A percentile compares a stretch with the other conserved stretches of the same genome.
phyloP scores from a whole-genome alignment of 768 basidiomycete species.

The Podaxis carcinomalis region DNA sequence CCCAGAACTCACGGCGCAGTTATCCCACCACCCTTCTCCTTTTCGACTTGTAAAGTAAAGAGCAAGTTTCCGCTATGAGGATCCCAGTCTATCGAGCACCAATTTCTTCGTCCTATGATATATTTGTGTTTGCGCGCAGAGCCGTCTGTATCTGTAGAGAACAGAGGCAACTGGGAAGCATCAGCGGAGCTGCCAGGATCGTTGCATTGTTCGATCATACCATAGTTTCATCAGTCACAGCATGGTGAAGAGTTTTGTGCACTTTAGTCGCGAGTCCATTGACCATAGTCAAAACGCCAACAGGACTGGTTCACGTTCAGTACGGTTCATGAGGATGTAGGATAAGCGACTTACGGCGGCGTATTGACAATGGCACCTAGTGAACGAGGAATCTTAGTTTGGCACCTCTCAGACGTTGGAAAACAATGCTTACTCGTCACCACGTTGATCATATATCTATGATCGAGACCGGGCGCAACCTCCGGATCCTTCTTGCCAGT shows the following conservation, averaged over 20 bases:
- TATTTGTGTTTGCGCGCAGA: slow-evolving; percentile 68
- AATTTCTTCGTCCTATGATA: slow-evolving; percentile 89
- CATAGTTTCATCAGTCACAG: slow-evolving; percentile 86
- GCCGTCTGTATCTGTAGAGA: slow-evolving; percentile 74
- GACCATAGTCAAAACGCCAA: slow-evolving; percentile 74
- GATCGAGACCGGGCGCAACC: slow-evolving; percentile 53
- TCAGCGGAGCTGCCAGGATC: background rate
- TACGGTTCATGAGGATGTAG: background rate
- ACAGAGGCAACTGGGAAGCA: slow-evolving; percentile 61
- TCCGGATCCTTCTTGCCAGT: slow-evolving; percentile 43
- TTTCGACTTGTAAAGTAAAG: slow-evolving; percentile 87
- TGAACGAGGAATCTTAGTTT: background rate
- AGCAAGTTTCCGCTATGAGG: slow-evolving; percentile 54
- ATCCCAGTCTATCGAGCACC: slow-evolving; percentile 70
- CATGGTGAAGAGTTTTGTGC: slow-evolving; percentile 82
- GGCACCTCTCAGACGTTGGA: background rate
- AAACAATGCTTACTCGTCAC: slow-evolving; percentile 56
- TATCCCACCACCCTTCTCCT: slow-evolving; percentile 72
- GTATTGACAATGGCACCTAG: slow-evolving; percentile 93
- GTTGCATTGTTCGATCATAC: slow-evolving; percentile 29
- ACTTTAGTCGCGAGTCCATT: slow-evolving; percentile 73
- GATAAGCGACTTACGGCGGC: slow-evolving; percentile 54
- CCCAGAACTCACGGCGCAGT: slow-evolving; percentile 62
- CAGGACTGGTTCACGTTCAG: slow-evolving; percentile 46
- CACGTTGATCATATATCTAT: slow-evolving; percentile 89